These are phyloP conservation scores for Picochlorum costavermella DNA, from an alignment of 139 green algal species.

Conservation along the genomic window DNA sequence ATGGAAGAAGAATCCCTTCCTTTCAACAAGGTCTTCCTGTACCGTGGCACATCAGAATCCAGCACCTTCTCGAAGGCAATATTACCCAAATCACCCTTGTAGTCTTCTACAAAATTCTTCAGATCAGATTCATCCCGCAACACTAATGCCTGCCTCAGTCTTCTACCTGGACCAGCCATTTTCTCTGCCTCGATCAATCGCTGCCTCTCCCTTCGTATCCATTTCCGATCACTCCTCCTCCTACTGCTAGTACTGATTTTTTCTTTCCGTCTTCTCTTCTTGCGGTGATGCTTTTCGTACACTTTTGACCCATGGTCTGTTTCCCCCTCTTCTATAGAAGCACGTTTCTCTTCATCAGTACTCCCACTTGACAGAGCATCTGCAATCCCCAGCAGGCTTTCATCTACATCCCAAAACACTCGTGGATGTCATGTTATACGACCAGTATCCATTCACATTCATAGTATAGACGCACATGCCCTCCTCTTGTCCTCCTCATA, in stretches of 20 bases:
- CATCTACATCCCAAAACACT: neutral
- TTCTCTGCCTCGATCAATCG: neutral
- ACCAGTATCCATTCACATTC: no score
- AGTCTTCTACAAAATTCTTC: neutral
- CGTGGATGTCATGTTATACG: no score
- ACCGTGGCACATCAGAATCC: constrained; percentile 40
- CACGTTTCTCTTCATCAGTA: neutral
- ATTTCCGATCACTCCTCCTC: no score
- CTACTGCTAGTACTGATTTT: no score
- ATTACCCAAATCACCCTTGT: constrained; percentile 50
- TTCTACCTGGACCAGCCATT: neutral
- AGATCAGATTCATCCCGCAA: neutral
- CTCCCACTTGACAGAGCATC: neutral
- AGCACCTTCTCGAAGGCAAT: constrained; percentile 54
- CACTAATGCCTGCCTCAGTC: neutral
- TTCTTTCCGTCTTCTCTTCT: no score
- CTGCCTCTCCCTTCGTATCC: neutral
- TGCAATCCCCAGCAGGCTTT: neutral
- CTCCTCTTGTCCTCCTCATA: no score
- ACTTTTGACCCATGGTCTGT: neutral
- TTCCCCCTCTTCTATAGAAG: neutral
- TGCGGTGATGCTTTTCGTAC: no score
- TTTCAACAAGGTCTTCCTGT: constrained; percentile 16
- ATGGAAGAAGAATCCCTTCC: neutral
- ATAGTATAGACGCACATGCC: no score